A percentile compares a stretch with the other conserved stretches of the same genome.
phyloP scores from a whole-genome alignment of 2,329 filamentous ascomycete species.

The Pseudofabraea citricarpa region DNA sequence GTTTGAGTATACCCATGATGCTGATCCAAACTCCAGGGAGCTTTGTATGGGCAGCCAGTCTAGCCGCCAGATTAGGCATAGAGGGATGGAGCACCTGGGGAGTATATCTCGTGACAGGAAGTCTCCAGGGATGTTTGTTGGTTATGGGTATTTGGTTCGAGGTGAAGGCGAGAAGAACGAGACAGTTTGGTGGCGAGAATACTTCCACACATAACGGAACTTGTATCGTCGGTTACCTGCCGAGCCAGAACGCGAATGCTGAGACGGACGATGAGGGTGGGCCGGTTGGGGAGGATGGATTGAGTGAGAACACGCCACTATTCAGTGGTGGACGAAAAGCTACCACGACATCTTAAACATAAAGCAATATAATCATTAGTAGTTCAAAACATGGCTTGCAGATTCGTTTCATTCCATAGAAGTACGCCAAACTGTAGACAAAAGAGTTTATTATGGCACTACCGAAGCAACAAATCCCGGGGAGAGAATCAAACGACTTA shows the following conservation, averaged over 20 bases:
- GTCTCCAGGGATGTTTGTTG: constrained; percentile 77
- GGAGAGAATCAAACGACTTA: no score
- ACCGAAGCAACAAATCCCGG: no score
- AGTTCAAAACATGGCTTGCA: no score
- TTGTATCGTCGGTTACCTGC: constrained; percentile 13
- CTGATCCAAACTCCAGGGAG: constrained; percentile 94
- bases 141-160: constrained; percentile 78
- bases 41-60: constrained; percentile 80
- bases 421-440: no score
- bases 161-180: constrained; percentile 29
- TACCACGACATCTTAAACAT: no score
- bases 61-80: constrained; percentile 73
- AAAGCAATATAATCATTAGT: no score
- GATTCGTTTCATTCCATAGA: no score
- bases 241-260: constrained; percentile 3
- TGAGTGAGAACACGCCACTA: constrained; percentile 18
- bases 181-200: constrained; percentile 5
- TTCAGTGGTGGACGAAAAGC: constrained; percentile 13
- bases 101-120: constrained; percentile 80
- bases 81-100: constrained; percentile 95
- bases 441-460: no score
- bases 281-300: constrained; percentile 16
- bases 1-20: constrained; percentile 96
- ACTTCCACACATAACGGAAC: constrained; percentile 4
- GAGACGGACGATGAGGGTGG: constrained; percentile 23